Conservation (phyloP, 768 basidiomycete species). For the Suillus ampliporus region DNA sequence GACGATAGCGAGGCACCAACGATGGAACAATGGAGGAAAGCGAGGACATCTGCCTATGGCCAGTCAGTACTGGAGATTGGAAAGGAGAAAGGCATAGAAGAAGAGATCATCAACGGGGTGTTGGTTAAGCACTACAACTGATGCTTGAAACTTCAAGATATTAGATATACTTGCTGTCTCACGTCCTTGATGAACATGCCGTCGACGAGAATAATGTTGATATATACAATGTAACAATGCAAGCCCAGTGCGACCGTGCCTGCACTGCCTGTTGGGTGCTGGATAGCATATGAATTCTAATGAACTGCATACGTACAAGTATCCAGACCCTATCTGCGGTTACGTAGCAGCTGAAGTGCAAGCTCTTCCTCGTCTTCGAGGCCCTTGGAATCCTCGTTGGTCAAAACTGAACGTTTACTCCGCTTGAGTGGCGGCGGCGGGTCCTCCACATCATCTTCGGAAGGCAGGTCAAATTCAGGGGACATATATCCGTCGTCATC, state of each 20-base stretch:
- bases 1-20: constrained; percentile 51
- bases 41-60: constrained; percentile 57
- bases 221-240: not conserved
- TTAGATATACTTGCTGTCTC: constrained; percentile 13
- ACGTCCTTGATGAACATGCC: not conserved
- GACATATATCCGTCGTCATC: constrained; percentile 73
- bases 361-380: constrained; percentile 66
- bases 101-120: constrained; percentile 59
- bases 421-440: constrained; percentile 38
- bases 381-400: constrained; percentile 28
- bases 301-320: constrained; percentile 2
- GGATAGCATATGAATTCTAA: not conserved
- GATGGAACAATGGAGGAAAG: constrained; percentile 58
- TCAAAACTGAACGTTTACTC: constrained; percentile 29
- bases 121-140: constrained; percentile 63
- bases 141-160: constrained; percentile 29
- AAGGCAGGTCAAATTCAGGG: constrained; percentile 66
- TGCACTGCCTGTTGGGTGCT: not conserved
- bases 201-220: not conserved
- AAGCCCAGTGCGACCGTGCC: not conserved
- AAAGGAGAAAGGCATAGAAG: constrained; percentile 52
- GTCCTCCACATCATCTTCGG: constrained; percentile 41
- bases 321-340: constrained; percentile 10
- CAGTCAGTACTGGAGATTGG: constrained; percentile 47
- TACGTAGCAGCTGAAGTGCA: constrained; percentile 63